Percentiles rank a stretch among this genome's conserved stretches.
Evolutionary conservation across 1,284 basidiomycete species (phyloP).

Genomic region (Malassezia sp.): DNA sequence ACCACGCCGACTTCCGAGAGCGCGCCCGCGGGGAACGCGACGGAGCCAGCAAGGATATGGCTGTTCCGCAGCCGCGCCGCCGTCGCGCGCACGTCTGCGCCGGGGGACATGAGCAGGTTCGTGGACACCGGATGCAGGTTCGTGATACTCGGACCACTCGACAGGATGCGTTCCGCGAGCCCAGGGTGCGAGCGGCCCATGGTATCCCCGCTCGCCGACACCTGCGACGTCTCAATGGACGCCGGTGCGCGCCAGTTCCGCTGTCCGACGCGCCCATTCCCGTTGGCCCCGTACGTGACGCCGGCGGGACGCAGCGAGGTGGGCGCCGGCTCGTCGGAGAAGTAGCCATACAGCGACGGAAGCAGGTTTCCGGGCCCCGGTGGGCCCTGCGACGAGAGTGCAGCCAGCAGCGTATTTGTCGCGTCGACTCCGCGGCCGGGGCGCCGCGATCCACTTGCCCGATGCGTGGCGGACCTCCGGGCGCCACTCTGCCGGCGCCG

Average conservation of each 20-base stretch:
- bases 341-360: constrained; percentile 13
- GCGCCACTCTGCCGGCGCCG: no score
- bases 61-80: constrained; percentile 2
- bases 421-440: not conserved
- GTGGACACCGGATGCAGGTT: constrained; percentile 7
- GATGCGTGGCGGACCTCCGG: no score
- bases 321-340: constrained; percentile 12
- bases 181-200: constrained; percentile 5
- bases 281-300: constrained; percentile 2
- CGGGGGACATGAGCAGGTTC: constrained; percentile 5
- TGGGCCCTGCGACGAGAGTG: constrained; percentile 2
- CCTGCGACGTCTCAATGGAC: not conserved
- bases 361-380: constrained; percentile 4
- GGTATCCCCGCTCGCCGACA: not conserved
- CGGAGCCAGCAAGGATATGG: constrained; percentile 7
- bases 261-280: not conserved
- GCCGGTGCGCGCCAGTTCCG: not conserved
- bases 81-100: not conserved
- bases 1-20: not conserved
- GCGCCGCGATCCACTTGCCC: no score
- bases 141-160: constrained; percentile 11
- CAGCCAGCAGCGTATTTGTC: constrained; percentile 5
- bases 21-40: constrained; percentile 7
- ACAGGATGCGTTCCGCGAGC: constrained; percentile 8
- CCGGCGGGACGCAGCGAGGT: constrained; percentile 9